phyloP scores from a whole-genome alignment of 1,139 yeast species.

The Suhomyces taliae region DNA sequence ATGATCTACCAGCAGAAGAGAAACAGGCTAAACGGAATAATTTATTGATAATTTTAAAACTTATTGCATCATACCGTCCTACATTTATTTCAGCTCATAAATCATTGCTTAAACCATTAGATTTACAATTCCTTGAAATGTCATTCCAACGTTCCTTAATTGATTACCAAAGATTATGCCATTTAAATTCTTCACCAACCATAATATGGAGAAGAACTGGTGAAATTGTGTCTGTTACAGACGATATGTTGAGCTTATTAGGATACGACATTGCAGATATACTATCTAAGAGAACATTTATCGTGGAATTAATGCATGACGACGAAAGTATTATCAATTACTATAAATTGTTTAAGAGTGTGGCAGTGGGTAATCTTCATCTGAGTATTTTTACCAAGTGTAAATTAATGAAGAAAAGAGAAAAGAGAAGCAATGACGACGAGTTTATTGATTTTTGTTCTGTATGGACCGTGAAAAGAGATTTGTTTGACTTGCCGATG shows the following conservation, averaged over 20 bases:
- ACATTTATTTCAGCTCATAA: slow-evolving; percentile 74
- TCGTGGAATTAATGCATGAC: slow-evolving; percentile 50
- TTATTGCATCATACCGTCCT: slow-evolving; percentile 71
- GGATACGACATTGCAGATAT: slow-evolving; percentile 52
- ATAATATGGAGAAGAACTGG: slow-evolving; percentile 80
- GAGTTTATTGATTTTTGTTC: slow-evolving; percentile 52
- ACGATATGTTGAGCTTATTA: slow-evolving; percentile 64
- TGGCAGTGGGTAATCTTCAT: slow-evolving; percentile 50
- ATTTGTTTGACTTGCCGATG: slow-evolving; percentile 85
- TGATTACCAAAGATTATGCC: slow-evolving; percentile 62
- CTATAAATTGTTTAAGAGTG: slow-evolving; percentile 47
- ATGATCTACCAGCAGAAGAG: slow-evolving; percentile 29
- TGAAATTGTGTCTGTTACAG: slow-evolving; percentile 69
- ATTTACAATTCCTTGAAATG: slow-evolving; percentile 64
- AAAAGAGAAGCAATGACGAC: slow-evolving; percentile 15
- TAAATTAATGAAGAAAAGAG: slow-evolving; percentile 39
- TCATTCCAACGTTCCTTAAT: slow-evolving; percentile 66
- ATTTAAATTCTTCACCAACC: slow-evolving; percentile 63
- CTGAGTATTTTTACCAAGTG: slow-evolving; percentile 52
- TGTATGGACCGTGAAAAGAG: slow-evolving; percentile 74
- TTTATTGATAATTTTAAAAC: slow-evolving; percentile 56
- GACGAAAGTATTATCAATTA: slow-evolving; percentile 47
- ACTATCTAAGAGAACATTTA: slow-evolving; percentile 53
- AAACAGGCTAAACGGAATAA: slow-evolving; percentile 41
- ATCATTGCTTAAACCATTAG: slow-evolving; percentile 60